Evolutionary conservation across 148 eudicot genomes (phyloP).

Genomic region (Spergularia bocconei): DNA sequence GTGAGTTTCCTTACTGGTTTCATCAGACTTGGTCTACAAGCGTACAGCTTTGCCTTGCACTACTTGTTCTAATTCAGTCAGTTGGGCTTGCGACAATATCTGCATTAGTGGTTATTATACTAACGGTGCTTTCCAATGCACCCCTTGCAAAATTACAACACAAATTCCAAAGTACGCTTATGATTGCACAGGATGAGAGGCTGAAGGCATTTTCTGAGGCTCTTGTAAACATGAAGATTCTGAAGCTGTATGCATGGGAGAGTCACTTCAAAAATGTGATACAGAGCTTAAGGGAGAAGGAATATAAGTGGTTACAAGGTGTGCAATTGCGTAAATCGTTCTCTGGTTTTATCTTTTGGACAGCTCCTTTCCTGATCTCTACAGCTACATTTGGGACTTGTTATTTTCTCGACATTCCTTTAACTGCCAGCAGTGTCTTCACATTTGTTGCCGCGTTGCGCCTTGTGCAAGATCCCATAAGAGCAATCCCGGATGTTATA

Average conservation of each 20-base stretch:
- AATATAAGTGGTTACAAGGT: conserved; percentile 62
- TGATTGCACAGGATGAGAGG: conserved; percentile 61
- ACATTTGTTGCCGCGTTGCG: conserved; percentile 81
- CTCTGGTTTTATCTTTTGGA: conserved; percentile 63
- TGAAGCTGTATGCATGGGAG: conserved; percentile 78
- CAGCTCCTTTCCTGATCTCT: conserved; percentile 72
- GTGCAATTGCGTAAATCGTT: conserved; percentile 61
- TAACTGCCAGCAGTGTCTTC: conserved; percentile 75
- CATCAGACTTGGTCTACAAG: conserved; percentile 73
- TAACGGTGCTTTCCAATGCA: conserved; percentile 54
- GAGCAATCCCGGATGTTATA: conserved; percentile 75
- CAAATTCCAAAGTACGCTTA: conserved; percentile 53
- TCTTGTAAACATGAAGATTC: conserved; percentile 73
- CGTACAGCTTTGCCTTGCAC: conserved; percentile 58
- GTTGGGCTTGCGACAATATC: conserved; percentile 62
- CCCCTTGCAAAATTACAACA: conserved; percentile 66
- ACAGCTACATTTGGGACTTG: conserved; percentile 87
- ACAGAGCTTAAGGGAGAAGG: conserved; percentile 45
- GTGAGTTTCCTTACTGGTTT: conserved; percentile 80
- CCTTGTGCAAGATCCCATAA: conserved; percentile 78
- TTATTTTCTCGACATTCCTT: conserved; percentile 52
- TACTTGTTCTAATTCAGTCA: conserved; percentile 42
- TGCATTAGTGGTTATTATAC: conserved; percentile 43
- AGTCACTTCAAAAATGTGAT: conserved; percentile 52
- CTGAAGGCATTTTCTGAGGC: conserved; percentile 55